Conservation (phyloP, 1,284 basidiomycete genomes). For the Pholiota adiposa region DNA sequence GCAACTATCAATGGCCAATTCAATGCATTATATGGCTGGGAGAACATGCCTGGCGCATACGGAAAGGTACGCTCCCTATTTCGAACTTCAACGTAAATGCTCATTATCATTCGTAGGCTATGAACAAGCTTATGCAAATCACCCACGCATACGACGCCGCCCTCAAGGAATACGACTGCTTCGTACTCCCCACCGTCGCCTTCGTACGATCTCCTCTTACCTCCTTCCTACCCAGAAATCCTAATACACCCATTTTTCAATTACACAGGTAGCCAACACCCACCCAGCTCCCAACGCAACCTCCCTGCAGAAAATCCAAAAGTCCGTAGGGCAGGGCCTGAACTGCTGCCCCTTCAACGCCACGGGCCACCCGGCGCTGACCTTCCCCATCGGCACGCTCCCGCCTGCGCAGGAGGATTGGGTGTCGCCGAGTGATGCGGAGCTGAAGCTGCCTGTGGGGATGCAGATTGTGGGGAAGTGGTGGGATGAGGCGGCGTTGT, state of each 20-base stretch:
- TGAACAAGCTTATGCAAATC: conserved; percentile 46
- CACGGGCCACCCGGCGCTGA: conserved; percentile 30
- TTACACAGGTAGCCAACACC: conserved; percentile 22
- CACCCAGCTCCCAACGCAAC: conserved; percentile 22
- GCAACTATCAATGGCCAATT: conserved; percentile 24
- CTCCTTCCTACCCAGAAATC: neutral
- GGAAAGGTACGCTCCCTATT: conserved; percentile 15
- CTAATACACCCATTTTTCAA: neutral
- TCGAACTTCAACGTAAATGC: neutral
- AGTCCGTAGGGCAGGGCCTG: conserved; percentile 26
- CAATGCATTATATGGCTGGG: conserved; percentile 25
- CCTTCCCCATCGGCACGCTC: conserved; percentile 29
- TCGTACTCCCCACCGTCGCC: conserved; percentile 49
- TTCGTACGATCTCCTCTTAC: conserved; percentile 19
- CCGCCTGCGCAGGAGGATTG: conserved; percentile 25
- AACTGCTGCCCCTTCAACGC: conserved; percentile 28
- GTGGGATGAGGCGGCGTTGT: conserved; percentile 27
- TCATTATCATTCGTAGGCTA: conserved; percentile 32
- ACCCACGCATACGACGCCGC: conserved; percentile 42
- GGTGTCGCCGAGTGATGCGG: conserved; percentile 16
- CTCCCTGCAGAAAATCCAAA: conserved; percentile 21
- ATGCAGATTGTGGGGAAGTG: conserved; percentile 31
- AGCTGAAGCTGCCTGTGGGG: conserved; percentile 29
- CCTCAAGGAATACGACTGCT: conserved; percentile 42
- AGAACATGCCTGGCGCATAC: conserved; percentile 19